Percentiles rank a stretch among this genome's conserved stretches.
Conservation (phyloP, 2,329 filamentous ascomycete genomes). For the Leptographium radiaticola region DNA sequence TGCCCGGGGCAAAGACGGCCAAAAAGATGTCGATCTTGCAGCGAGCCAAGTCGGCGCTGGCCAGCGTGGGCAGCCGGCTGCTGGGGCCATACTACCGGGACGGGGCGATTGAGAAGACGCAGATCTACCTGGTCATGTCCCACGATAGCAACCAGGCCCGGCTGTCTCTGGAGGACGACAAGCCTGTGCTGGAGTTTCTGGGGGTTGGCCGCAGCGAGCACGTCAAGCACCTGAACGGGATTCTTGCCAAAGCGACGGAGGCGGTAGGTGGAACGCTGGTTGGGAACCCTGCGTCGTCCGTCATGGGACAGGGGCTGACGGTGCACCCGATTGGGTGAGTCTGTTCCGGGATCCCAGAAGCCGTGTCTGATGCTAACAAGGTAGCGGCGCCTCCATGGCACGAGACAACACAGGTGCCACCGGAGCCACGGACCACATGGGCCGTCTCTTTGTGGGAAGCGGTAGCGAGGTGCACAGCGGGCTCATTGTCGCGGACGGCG, state of each 20-base stretch:
- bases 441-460: constrained; percentile 43
- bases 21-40: constrained; percentile 25
- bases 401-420: constrained; percentile 39
- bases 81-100: constrained; percentile 43
- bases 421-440: constrained; percentile 49
- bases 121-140: constrained; percentile 54
- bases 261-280: constrained; percentile 48
- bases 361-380: background rate
- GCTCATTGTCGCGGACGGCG: constrained; percentile 48
- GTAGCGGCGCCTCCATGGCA: constrained; percentile 45
- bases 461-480: constrained; percentile 39
- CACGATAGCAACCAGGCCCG: constrained; percentile 52
- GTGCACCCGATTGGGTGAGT: constrained; percentile 51
- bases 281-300: constrained; percentile 42
- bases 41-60: constrained; percentile 31
- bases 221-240: constrained; percentile 35
- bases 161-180: constrained; percentile 45
- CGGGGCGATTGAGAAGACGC: constrained; percentile 45
- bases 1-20: constrained; percentile 32
- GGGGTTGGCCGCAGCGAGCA: constrained; percentile 44
- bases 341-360: background rate
- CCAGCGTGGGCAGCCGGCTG: constrained; percentile 37
- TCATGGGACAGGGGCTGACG: constrained; percentile 44
- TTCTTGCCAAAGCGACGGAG: constrained; percentile 40
- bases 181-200: constrained; percentile 44